Evolutionary conservation across 1,284 basidiomycete species (phyloP), one percentile per base, ranked within the genome.

Genomic region (Singerocomus inundabilis): DNA sequence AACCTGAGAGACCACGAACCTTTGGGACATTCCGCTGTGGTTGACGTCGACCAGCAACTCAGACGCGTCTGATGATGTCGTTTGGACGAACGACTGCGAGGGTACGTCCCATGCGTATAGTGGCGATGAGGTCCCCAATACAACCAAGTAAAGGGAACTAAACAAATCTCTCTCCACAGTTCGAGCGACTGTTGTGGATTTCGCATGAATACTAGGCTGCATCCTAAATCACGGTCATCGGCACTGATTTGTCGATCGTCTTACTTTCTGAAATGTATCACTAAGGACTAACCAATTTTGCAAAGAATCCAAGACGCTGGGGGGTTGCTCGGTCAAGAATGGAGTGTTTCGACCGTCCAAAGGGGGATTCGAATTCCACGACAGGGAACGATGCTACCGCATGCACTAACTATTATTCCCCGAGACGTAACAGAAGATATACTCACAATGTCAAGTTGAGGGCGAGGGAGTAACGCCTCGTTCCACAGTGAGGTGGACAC

Each of bases 251-350:
- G 37, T 44, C 6, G n/a, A 46, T 31, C 34, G 25, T 24, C 29
- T 36, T 26, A 29, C 6, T 29, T 31, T 43, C 34, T 16, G 13
- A 13, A 37, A 36, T 6, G 36, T 49, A 32, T 31, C 29, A 38
- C 30, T 32, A 44, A 43, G n/a, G 51, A 53, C 82, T 68, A 54
- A 88, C 86, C 77, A 69, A 52, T 82, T 72, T 58, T 78, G 73
- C 16, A 79, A 76, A 11, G 80, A 75, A 8, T 78, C 72, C 49
- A 79, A 79, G 2, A 79, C 62, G 7, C 70, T 57, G 34, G 64
- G 60, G 48, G 76, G 70, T 64, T 86, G 84, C 60, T 88, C 85
- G 5, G 85, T 84, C 24, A 89, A 63, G 58, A 88, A 84, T 1
- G 81, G 71, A 1, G 80, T 75, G 0, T 70, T 66, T 32, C 66